These are phyloP conservation scores for Aspergillus puulaauensis DNA, from an alignment of 2,329 filamentous ascomycete species.

Conservation along the genomic window DNA sequence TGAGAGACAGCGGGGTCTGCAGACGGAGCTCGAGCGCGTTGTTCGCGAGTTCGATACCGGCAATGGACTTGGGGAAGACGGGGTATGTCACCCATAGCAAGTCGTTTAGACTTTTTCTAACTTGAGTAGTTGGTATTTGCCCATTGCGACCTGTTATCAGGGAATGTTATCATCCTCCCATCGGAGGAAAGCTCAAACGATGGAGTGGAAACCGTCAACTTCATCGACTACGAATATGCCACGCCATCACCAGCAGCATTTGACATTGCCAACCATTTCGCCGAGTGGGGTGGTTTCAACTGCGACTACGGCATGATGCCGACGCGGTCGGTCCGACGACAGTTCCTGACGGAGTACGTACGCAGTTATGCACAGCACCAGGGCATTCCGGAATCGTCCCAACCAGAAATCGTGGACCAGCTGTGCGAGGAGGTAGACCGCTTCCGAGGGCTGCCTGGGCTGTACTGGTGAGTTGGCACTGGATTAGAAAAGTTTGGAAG, in stretches of 20 bases:
- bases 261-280: slow-evolving; percentile 96
- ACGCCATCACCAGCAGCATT: slow-evolving; percentile 93
- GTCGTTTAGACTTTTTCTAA: background rate
- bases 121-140: slow-evolving; percentile 74
- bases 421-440: slow-evolving; percentile 79
- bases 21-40: slow-evolving; percentile 71
- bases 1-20: slow-evolving; percentile 65
- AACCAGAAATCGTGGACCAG: slow-evolving; percentile 64
- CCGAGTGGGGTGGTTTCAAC: slow-evolving; percentile 96
- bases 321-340: slow-evolving; percentile 70
- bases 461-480: slow-evolving; percentile 57
- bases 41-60: slow-evolving; percentile 71
- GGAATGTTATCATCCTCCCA: slow-evolving; percentile 82
- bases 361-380: slow-evolving; percentile 64
- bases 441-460: slow-evolving; percentile 85
- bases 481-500: background rate
- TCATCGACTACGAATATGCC: slow-evolving; percentile 99
- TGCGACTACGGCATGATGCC: slow-evolving; percentile 87
- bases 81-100: slow-evolving; percentile 49
- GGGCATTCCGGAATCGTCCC: slow-evolving; percentile 37
- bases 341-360: slow-evolving; percentile 84
- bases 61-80: slow-evolving; percentile 71
- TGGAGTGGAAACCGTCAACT: slow-evolving; percentile 62
- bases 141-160: slow-evolving; percentile 93
- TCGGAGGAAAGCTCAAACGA: slow-evolving; percentile 40